Percentiles rank a stretch among this genome's conserved stretches.
These are phyloP conservation scores for Hypoxylon sp. DNA, from an alignment of 2,329 filamentous ascomycete species.

Conservation along the genomic window DNA sequence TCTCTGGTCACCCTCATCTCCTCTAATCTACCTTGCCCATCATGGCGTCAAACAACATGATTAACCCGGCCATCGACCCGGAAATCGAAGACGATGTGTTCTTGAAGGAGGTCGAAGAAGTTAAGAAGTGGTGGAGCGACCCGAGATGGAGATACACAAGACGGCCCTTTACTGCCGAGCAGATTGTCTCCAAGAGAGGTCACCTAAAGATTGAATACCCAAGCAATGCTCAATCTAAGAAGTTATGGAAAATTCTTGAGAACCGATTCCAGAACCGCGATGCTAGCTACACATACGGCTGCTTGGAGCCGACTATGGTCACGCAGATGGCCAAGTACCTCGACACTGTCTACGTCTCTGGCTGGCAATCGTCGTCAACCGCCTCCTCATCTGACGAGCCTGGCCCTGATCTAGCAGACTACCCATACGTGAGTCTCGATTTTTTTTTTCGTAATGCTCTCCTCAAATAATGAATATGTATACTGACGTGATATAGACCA, in stretches of 20 bases:
- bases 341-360: constrained; percentile 98
- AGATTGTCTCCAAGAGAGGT: constrained; percentile 96
- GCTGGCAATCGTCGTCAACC: constrained; percentile 98
- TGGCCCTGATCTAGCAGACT: constrained; percentile 97
- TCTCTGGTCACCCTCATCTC: constrained; percentile 11
- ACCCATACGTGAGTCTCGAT: constrained; percentile 79
- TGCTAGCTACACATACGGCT: constrained; percentile 95
- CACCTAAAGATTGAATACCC: constrained; percentile 92
- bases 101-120: constrained; percentile 84
- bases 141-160: constrained; percentile 94
- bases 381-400: constrained; percentile 96
- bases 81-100: constrained; percentile 76
- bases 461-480: background rate
- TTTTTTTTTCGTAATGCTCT: no score
- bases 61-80: constrained; percentile 69
- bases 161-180: constrained; percentile 93
- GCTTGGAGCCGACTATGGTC: constrained; percentile 97
- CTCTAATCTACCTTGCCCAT: constrained; percentile 49
- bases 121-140: constrained; percentile 95
- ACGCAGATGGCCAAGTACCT: constrained; percentile 99
- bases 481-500: constrained; percentile 74
- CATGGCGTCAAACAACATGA: constrained; percentile 76
- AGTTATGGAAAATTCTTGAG: constrained; percentile 94
- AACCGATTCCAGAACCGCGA: constrained; percentile 86
- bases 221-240: constrained; percentile 90